Evolutionary conservation across 805 yeast genomes (phyloP).

Genomic region (Spathaspora hagerdaliae): DNA sequence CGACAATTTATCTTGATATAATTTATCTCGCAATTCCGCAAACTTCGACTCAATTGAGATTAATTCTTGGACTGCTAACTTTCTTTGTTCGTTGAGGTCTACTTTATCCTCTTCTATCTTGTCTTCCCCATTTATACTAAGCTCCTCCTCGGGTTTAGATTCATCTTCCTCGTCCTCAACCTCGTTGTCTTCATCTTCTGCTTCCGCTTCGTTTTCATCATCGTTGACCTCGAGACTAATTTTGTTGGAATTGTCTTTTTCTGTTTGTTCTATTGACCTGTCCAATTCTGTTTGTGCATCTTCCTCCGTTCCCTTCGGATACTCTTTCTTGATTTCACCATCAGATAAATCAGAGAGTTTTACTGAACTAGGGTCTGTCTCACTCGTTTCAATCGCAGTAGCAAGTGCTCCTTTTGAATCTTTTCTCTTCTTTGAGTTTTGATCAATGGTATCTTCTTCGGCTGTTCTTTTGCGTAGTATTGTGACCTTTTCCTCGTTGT

Average conservation of each 20-base stretch:
- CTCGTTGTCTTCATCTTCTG: slow-evolving; percentile 14
- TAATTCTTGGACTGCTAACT: slow-evolving; percentile 66
- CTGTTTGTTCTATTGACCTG: neutral
- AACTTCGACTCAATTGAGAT: slow-evolving; percentile 81
- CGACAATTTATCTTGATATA: slow-evolving; percentile 78
- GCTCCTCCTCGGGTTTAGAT: slow-evolving; percentile 14
- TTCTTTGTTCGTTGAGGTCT: slow-evolving; percentile 41
- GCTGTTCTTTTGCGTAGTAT: too few species aligned
- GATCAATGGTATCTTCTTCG: too few species aligned
- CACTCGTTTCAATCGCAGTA: too few species aligned
- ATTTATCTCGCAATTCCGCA: slow-evolving; percentile 77
- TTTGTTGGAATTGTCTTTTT: neutral
- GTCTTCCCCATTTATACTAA: slow-evolving; percentile 11
- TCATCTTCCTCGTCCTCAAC: slow-evolving; percentile 12
- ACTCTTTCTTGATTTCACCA: neutral
- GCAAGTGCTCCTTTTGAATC: too few species aligned
- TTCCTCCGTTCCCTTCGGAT: slow-evolving; percentile 9
- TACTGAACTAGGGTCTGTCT: too few species aligned
- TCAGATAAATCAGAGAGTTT: too few species aligned
- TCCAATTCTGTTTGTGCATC: neutral
- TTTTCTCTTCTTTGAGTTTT: too few species aligned
- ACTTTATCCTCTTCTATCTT: slow-evolving; percentile 13
- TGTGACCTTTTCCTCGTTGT: too few species aligned
- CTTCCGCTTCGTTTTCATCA: slow-evolving; percentile 12
- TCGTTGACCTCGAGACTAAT: neutral